phyloP scores from a whole-genome alignment of 257 asterid species.

The Solanum etuberosum region DNA sequence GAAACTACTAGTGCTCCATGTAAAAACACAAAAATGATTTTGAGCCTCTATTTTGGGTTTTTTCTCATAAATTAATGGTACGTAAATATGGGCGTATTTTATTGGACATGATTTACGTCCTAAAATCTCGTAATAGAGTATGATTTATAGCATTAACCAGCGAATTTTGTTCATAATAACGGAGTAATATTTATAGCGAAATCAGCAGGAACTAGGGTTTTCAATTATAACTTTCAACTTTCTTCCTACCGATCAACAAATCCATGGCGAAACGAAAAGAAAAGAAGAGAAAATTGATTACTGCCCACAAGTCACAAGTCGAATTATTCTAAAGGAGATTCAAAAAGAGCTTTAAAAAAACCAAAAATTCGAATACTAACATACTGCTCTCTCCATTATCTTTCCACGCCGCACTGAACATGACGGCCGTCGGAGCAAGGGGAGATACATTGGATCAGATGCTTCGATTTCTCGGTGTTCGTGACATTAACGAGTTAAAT shows the following conservation, averaged over 20 bases:
- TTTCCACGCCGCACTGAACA: conserved; percentile 29
- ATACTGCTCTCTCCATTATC: conserved; percentile 49
- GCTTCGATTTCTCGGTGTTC: conserved; percentile 20
- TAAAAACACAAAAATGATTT: too few species aligned
- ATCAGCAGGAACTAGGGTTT: not conserved
- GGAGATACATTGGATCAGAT: conserved; percentile 35
- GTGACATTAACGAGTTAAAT: conserved; percentile 16
- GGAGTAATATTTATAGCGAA: not conserved
- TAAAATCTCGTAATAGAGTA: not conserved
- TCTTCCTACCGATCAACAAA: not conserved
- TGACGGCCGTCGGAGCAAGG: conserved; percentile 36
- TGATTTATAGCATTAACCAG: not conserved
- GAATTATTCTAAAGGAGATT: not conserved
- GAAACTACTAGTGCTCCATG: too few species aligned
- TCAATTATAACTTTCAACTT: not conserved
- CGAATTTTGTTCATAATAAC: not conserved
- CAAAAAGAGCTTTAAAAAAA: not conserved
- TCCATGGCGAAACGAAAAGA: not conserved
- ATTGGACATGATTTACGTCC: not conserved
- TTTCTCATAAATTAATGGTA: too few species aligned
- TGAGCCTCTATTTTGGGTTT: too few species aligned
- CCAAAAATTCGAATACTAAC: not conserved
- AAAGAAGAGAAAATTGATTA: not conserved
- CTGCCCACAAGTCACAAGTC: not conserved
- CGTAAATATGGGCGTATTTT: too few species aligned